phyloP scores from a whole-genome alignment of 306 rosid species.

The Prunus mume region DNA sequence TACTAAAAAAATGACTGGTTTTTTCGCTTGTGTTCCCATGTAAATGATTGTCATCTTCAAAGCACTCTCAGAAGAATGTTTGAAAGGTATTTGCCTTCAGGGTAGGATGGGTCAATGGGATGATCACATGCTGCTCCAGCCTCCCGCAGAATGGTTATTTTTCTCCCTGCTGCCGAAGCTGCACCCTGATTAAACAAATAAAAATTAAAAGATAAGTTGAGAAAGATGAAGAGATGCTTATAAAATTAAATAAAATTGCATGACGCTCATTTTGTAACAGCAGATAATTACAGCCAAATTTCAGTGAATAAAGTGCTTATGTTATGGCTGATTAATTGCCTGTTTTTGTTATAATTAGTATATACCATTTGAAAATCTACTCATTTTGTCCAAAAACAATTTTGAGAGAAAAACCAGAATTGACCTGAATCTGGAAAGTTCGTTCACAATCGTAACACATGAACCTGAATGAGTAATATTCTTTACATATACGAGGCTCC shows the following conservation, averaged over 20 bases:
- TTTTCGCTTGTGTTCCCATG: neutral
- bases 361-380: neutral
- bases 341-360: neutral
- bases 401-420: too few relatives aligned
- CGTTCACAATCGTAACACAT: neutral
- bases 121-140: slow-evolving; percentile 86
- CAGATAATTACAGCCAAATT: neutral
- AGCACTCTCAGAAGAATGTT: slow-evolving; percentile 64
- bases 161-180: slow-evolving; percentile 70
- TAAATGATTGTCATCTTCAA: slow-evolving; percentile 17
- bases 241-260: neutral
- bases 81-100: slow-evolving; percentile 82
- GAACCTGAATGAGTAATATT: neutral
- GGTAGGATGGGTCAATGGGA: slow-evolving; percentile 78
- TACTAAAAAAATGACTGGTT: neutral
- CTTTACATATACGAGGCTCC: neutral
- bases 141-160: slow-evolving; percentile 58
- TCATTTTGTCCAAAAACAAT: neutral
- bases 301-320: too few relatives aligned
- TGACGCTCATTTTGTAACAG: neutral
- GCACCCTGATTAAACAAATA: slow-evolving; percentile 48
- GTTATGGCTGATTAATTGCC: too few relatives aligned
- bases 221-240: neutral
- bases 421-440: neutral
- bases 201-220: neutral